Conservation (phyloP, 768 basidiomycete species). For the Cystoderma amianthinum region DNA sequence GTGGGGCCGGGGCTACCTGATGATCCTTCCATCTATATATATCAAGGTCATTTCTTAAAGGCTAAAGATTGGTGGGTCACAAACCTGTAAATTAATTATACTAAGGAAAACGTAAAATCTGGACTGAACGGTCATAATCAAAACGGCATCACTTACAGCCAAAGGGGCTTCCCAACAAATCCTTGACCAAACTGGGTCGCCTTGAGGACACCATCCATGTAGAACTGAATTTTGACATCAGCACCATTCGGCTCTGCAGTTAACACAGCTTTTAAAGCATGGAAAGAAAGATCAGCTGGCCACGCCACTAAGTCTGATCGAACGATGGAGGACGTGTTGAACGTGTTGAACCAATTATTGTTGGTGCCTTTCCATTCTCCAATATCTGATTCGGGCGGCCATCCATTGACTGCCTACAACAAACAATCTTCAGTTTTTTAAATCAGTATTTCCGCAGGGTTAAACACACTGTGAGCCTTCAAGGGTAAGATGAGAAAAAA, state of each 20-base stretch:
- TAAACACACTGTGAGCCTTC: slow-evolving; percentile 22
- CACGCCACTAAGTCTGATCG: slow-evolving; percentile 30
- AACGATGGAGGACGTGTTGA: slow-evolving; percentile 36
- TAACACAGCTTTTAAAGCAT: slow-evolving; percentile 32
- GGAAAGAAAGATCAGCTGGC: slow-evolving; percentile 37
- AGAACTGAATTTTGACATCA: slow-evolving; percentile 33
- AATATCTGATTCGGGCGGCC: slow-evolving; percentile 37
- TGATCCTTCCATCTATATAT: slow-evolving; percentile 35
- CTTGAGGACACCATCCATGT: slow-evolving; percentile 27
- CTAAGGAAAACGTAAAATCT: slow-evolving; percentile 10
- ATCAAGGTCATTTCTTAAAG: background rate
- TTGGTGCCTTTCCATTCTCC: slow-evolving; percentile 40
- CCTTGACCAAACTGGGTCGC: slow-evolving; percentile 32
- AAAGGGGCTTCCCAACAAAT: slow-evolving; percentile 32
- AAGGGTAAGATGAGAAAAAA: background rate
- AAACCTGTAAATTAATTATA: slow-evolving; percentile 35
- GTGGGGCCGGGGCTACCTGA: slow-evolving; percentile 34
- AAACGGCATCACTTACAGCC: slow-evolving; percentile 24
- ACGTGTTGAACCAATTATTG: slow-evolving; percentile 37
- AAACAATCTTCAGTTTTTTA: background rate
- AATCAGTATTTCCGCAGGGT: background rate
- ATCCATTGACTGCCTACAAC: slow-evolving; percentile 27
- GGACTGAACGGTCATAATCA: background rate
- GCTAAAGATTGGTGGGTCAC: background rate
- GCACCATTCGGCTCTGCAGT: slow-evolving; percentile 26